Evolutionary conservation across 2,329 filamentous ascomycete genomes (phyloP), one percentile per base, ranked within the genome.

Genomic region (Neofusicoccum umdonicola): DNA sequence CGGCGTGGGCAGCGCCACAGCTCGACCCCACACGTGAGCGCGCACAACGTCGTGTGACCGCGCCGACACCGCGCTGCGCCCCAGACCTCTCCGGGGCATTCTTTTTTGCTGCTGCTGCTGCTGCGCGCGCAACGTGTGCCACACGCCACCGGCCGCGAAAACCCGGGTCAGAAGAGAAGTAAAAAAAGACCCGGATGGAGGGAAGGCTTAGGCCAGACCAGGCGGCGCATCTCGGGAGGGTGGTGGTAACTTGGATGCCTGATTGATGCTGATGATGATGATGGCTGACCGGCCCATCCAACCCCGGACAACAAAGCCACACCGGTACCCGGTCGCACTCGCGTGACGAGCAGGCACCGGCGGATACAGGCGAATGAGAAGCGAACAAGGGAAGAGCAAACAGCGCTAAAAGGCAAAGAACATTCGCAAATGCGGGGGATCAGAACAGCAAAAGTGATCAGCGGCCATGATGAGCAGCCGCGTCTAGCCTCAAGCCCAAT

Each of bases 61-160:
- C 22, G 15, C 37, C 52, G 22, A 19, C 52, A 42, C 19, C 52
- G 27, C 34, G 51, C 17, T 22, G 27, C 34, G 27, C 47, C 47
- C 48, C 15, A 52, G 4, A n/a, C 48, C 6, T 9, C 6, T 12
- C 9, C 9, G 37, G 13, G 37, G 13, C 3, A 11, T 39, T 42
- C 37, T n/a, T 27, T 22, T 56, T 27, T 41, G 5, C 37, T 35
- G 41, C 22, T 41, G 5, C 37, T 35, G 41, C 22, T 22, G 8
- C 22, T 19, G 47, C 22, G 27, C 27, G 3, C 27, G 27, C 27
- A 7, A 31, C 7, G 52, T 54, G 51, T 57, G 54, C 54, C 12
- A 58, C 52, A 31, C 54, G 52, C 37, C 52, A 57, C 52, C 12
- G 35, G 8, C 51, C 39, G 54, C 27, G 39, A 58, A 58, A 44